Conservation (phyloP, 2,329 filamentous ascomycete genomes). For the Gaeumannomyces sp. region DNA sequence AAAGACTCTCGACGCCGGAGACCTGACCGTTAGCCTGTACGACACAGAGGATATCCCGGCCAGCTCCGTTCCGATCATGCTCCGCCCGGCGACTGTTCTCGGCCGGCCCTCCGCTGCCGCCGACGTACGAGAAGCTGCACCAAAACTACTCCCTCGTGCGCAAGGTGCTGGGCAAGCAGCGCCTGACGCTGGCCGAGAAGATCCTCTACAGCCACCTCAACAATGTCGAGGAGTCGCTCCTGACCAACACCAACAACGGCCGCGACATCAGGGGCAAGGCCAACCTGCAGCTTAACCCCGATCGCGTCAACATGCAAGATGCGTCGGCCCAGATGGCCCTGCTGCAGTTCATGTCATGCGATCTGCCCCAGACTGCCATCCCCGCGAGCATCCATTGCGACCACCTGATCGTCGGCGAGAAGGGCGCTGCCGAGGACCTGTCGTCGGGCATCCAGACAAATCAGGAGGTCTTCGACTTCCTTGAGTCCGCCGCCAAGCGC, state of each 20-base stretch:
- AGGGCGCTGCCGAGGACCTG: conserved; percentile 80
- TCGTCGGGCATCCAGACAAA: conserved; percentile 82
- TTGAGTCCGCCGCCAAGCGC: conserved; percentile 85
- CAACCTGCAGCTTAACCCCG: conserved; percentile 94
- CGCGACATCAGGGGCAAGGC: conserved; percentile 77
- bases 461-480: conserved; percentile 94
- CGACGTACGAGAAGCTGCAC: conserved; percentile 78
- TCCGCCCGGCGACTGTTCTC: conserved; percentile 30
- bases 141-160: conserved; percentile 70
- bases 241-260: conserved; percentile 78
- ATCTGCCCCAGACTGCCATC: conserved; percentile 80
- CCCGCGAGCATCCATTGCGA: conserved; percentile 98
- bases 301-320: conserved; percentile 98
- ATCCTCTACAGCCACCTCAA: conserved; percentile 95
- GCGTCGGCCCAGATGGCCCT: conserved; percentile 97
- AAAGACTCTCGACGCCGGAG: conserved; percentile 5
- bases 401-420: conserved; percentile 95
- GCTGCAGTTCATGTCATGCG: conserved; percentile 97
- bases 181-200: conserved; percentile 90
- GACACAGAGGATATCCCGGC: conserved; percentile 29
- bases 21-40: neutral
- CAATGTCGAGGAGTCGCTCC: conserved; percentile 79
- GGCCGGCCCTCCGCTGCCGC: conserved; percentile 41
- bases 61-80: conserved; percentile 25
- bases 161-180: conserved; percentile 59